Evolutionary conservation across 116 monocot genomes (phyloP), one percentile per base, ranked within the genome.

Genomic region (Dioscorea cayenensis): DNA sequence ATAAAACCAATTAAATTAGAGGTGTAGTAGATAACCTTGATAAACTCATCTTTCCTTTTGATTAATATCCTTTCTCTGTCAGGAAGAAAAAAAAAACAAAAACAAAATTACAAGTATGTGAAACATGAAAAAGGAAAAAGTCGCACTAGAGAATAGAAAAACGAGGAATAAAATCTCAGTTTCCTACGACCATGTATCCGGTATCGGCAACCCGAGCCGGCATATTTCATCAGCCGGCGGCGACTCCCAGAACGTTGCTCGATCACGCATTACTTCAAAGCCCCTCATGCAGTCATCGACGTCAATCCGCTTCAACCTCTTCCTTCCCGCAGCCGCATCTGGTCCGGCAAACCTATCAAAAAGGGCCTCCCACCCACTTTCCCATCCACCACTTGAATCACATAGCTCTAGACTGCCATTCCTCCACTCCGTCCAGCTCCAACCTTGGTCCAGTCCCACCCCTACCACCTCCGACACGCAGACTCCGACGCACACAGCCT

Each of bases 381-480:
- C 87, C 95, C 95, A 91, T 49, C 25, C 74, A 1, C 80, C 67
- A 28, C 78, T 81, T 21, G 79, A 89, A 29, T 95, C 75, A 64
- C 95, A 95, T 5, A 95, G 77, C 66, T 84, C 77, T 67, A 83
- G 3, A 3, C 66, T 83, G 49, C 78, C 83, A 37, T 85, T 79
- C 65, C 73, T 73, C 79, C 77, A 80, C 69, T 88, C 91, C 36
- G 78, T 86, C 94, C 94, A 90, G 51, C 88, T 75, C 94, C 94
- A 91, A 28, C 51, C 67, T 8, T 21, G 3, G 3, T 76, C 68
- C 71, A 82, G 7, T 8, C 37, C 13, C 12, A 32, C 6, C n/a
- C 2, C 22, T 14, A 49, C 78, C 6, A 73, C 72, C 17, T 66
- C 75, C 67, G 23, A 79, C 12, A 52, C 80, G 71, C 94, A 90